Base-by-base conservation (phyloP, 75 land plant genomes). In the Cupressus sempervirens region DNA sequence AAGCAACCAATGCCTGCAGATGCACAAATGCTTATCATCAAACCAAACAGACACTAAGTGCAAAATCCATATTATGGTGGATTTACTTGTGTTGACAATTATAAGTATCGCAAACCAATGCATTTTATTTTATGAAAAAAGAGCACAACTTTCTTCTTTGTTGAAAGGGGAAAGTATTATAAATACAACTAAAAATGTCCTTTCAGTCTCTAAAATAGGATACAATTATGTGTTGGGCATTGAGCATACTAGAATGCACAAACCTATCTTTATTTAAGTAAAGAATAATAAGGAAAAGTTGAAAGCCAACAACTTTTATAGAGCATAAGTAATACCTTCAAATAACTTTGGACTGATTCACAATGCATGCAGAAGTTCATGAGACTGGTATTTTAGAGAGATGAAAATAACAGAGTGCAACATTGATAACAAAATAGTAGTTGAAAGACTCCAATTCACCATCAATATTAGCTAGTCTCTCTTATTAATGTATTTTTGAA, bases 1-100 rank as follows among this genome's bases (percentile, higher is more conserved):
- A 38, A 79, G 81, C 52, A 79, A 79, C 29, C 4, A 45, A 79
- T 45, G 46, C n/a, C n/a, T n/a, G n/a, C 81, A 45, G 81, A 79
- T 45, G n/a, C 45, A 43, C 81, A 45, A n/a, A 26, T 43, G 45
- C 81, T n/a, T 79, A 45, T 76, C 81, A 79, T 1, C 13, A 30
- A 20, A 77, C 81, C 29, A 77, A 23, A 7, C 81, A n/a, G 43
- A 20, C 4, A 3, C 48, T 77, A 41, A 43, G n/a, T n/a, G 80
- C 43, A 76, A 23, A 41, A 74, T 30, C 20, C 16, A 74, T 16
- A 35, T 18, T 38, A 43, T 36, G 45, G 43, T 23, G 7, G 35
- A 40, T 40, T 20, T 40, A 13, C 26, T 6, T 40, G 23, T 76
- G 38, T 76, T 18, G n/a, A 76, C 43, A 76, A 76, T 62, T 20